These are phyloP conservation scores for Syzygium oleosum DNA, from an alignment of 345 rosid species.

Conservation along the genomic window DNA sequence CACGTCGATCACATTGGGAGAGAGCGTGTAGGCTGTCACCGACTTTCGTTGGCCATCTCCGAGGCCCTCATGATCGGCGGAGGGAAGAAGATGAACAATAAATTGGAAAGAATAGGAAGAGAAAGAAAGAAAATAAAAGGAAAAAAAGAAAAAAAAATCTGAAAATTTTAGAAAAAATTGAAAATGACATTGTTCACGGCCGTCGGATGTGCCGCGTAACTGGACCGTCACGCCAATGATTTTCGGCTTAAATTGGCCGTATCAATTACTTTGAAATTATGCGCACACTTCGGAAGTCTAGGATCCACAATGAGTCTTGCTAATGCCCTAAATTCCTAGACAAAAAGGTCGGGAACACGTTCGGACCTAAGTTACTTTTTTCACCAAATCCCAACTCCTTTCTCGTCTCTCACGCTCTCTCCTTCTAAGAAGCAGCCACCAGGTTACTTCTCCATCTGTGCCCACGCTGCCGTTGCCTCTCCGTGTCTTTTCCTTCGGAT, in stretches of 20 bases:
- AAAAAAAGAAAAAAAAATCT: neutral
- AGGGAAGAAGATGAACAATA: neutral
- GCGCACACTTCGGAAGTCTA: neutral
- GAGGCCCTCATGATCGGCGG: neutral
- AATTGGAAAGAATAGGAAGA: neutral
- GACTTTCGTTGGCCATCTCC: neutral
- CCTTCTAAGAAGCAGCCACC: neutral
- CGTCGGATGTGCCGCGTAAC: too few species aligned
- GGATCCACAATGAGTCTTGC: neutral
- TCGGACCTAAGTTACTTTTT: neutral
- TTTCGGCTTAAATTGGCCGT: neutral
- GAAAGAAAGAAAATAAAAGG: neutral
- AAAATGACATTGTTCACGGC: neutral
- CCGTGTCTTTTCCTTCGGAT: neutral
- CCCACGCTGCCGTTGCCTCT: neutral
- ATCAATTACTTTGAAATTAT: neutral
- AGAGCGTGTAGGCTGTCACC: rapidly evolving
- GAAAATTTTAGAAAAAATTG: neutral
- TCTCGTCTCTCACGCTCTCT: neutral
- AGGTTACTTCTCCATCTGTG: neutral
- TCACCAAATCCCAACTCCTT: neutral
- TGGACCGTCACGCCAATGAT: neutral
- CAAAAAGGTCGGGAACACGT: neutral
- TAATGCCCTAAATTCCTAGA: neutral
- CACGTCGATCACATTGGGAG: rapidly evolving